These are phyloP conservation scores for Blastobotrys muscicola DNA, from an alignment of 805 yeast genomes.

Conservation along the genomic window DNA sequence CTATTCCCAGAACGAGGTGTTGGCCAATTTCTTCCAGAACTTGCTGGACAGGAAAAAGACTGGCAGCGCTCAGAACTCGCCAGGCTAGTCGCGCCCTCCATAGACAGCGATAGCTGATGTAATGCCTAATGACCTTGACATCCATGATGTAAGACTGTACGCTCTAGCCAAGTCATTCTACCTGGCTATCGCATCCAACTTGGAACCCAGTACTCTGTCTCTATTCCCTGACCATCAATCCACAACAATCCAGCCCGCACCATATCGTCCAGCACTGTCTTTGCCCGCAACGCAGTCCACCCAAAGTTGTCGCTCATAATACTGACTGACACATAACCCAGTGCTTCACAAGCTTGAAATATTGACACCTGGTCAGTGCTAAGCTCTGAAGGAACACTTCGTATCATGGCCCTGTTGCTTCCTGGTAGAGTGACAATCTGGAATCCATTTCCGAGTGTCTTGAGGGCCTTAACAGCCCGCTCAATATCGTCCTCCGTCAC, in stretches of 20 bases:
- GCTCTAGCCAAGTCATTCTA: too few species aligned
- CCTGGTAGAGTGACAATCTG: slow-evolving; percentile 47
- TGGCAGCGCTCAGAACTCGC: not conserved
- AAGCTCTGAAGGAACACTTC: slow-evolving; percentile 54
- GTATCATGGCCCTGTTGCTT: slow-evolving; percentile 43
- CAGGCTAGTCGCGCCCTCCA: not conserved
- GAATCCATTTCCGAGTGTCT: slow-evolving; percentile 60
- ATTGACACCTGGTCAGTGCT: slow-evolving; percentile 61
- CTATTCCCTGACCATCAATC: slow-evolving; percentile 48
- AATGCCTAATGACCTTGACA: too few species aligned
- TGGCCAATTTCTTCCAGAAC: slow-evolving; percentile 20
- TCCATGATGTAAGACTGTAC: too few species aligned
- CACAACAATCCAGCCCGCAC: slow-evolving; percentile 75
- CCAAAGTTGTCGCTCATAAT: slow-evolving; percentile 62
- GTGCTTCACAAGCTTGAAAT: slow-evolving; percentile 62
- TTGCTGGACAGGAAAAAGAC: slow-evolving; percentile 9
- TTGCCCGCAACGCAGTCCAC: slow-evolving; percentile 61
- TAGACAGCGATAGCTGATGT: not conserved
- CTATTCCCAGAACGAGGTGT: slow-evolving; percentile 16
- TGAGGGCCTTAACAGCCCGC: slow-evolving; percentile 44
- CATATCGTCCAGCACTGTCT: slow-evolving; percentile 64
- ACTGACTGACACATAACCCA: slow-evolving; percentile 63
- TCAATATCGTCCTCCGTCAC: slow-evolving; percentile 44
- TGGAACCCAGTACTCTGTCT: slow-evolving; percentile 31
- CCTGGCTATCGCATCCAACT: too few species aligned